Percentiles rank a stretch among this genome's conserved stretches.
These are phyloP conservation scores for Iris pallida DNA, from an alignment of 116 monocot species.

Conservation along the genomic window DNA sequence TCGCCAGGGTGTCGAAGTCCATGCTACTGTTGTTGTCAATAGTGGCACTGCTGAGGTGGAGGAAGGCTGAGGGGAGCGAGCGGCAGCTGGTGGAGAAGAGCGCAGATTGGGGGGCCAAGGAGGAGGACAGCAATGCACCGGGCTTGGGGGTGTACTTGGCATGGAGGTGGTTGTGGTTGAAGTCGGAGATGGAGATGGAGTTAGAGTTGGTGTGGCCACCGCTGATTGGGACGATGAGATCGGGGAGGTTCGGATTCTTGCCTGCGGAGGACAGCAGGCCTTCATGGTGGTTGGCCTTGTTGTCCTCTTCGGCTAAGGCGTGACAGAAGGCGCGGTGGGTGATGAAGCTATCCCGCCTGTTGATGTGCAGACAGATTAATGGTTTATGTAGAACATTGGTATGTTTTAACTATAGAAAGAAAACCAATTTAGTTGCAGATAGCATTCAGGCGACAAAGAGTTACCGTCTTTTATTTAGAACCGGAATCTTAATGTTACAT, in stretches of 20 bases:
- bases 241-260: not conserved
- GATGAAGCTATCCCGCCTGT: too few relatives aligned
- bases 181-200: conserved; percentile 11
- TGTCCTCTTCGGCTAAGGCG: conserved; percentile 41
- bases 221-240: not conserved
- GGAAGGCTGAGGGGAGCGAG: not conserved
- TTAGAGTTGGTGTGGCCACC: too few relatives aligned
- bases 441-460: too few relatives aligned
- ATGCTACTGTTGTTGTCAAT: not conserved
- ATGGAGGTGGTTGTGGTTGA: not conserved
- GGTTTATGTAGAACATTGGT: too few relatives aligned
- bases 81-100: too few relatives aligned
- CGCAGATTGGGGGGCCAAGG: too few relatives aligned
- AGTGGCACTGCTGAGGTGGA: not conserved
- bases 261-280: not conserved
- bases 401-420: too few relatives aligned
- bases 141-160: not conserved
- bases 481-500: too few relatives aligned
- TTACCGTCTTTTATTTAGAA: too few relatives aligned
- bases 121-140: not conserved
- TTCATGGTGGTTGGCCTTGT: not conserved
- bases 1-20: not conserved
- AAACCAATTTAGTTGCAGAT: too few relatives aligned
- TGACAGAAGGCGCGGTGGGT: too few relatives aligned
- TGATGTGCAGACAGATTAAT: too few relatives aligned